Evolutionary conservation across 31 red algal species (phyloP).

Genomic region (Odonthalia washingtoniensis): DNA sequence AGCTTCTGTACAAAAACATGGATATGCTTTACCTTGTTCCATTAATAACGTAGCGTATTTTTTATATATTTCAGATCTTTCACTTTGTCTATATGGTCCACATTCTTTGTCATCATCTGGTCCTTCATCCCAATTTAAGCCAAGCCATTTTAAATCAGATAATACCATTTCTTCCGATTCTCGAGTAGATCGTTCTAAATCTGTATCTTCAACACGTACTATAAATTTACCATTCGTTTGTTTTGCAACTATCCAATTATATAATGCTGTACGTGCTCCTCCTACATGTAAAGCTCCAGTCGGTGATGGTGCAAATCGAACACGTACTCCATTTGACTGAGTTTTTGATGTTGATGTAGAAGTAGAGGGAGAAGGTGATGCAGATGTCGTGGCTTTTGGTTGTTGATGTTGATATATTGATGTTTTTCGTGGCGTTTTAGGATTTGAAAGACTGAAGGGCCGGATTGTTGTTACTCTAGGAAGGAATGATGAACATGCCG

Average conservation of each 20-base stretch:
- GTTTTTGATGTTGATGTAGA: conserved; percentile 38
- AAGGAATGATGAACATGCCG: too few species aligned
- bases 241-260: conserved; percentile 92
- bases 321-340: conserved; percentile 61
- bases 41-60: conserved; percentile 58
- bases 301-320: conserved; percentile 97
- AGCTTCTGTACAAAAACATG: conserved; percentile 96
- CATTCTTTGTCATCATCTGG: conserved; percentile 65
- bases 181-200: conserved; percentile 81
- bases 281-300: conserved; percentile 96
- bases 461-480: too few species aligned
- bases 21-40: conserved; percentile 87
- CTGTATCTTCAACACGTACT: conserved; percentile 99
- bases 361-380: conserved; percentile 3
- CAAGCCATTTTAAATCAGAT: conserved; percentile 87
- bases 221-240: conserved; percentile 84
- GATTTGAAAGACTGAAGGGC: too few species aligned
- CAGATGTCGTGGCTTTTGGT: too few species aligned
- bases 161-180: conserved; percentile 88
- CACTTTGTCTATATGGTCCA: conserved; percentile 93
- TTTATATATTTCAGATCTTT: conserved; percentile 84
- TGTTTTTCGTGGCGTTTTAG: too few species aligned
- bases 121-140: conserved; percentile 94
- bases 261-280: conserved; percentile 93
- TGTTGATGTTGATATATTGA: too few species aligned